A percentile compares a stretch with the other conserved stretches of the same genome.
phyloP scores from a whole-genome alignment of 1,284 basidiomycete species.

The Ustilago xerochloae region DNA sequence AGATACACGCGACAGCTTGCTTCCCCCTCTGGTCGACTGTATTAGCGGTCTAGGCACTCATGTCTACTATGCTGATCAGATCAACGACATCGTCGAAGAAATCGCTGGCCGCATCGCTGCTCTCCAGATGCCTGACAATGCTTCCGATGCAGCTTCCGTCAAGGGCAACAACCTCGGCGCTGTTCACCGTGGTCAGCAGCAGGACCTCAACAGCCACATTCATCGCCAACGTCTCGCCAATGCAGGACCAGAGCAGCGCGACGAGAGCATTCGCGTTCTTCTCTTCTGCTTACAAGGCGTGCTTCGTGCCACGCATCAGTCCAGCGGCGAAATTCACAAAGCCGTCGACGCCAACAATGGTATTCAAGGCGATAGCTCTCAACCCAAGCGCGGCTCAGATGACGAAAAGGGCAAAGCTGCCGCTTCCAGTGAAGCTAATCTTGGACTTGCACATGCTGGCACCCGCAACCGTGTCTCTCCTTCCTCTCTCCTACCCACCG shows the following conservation, averaged over 20 bases:
- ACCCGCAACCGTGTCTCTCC: slow-evolving; percentile 54
- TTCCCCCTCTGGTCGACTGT: slow-evolving; percentile 80
- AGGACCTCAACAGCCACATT: slow-evolving; percentile 41
- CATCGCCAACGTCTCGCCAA: slow-evolving; percentile 58
- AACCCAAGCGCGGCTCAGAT: slow-evolving; percentile 2
- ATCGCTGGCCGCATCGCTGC: slow-evolving; percentile 80
- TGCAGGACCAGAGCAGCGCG: slow-evolving; percentile 69
- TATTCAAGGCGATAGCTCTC: not conserved
- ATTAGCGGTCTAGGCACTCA: slow-evolving; percentile 87
- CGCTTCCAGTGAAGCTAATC: slow-evolving; percentile 16
- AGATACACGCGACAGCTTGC: slow-evolving; percentile 73
- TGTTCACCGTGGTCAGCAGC: slow-evolving; percentile 39
- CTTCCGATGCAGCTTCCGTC: slow-evolving; percentile 62
- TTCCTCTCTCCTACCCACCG: slow-evolving; percentile 42
- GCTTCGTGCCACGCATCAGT: slow-evolving; percentile 76
- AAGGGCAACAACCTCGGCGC: slow-evolving; percentile 68
- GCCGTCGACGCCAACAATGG: slow-evolving; percentile 33
- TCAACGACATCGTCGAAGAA: slow-evolving; percentile 90
- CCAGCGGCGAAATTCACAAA: slow-evolving; percentile 67
- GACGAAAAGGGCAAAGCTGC: slow-evolving; percentile 48
- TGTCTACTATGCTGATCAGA: slow-evolving; percentile 95
- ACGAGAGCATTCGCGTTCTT: slow-evolving; percentile 79
- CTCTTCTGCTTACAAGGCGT: slow-evolving; percentile 79
- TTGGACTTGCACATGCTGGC: slow-evolving; percentile 46
- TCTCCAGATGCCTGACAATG: slow-evolving; percentile 76